phyloP scores from a whole-genome alignment of 345 rosid species.

The Heritiera fomes region DNA sequence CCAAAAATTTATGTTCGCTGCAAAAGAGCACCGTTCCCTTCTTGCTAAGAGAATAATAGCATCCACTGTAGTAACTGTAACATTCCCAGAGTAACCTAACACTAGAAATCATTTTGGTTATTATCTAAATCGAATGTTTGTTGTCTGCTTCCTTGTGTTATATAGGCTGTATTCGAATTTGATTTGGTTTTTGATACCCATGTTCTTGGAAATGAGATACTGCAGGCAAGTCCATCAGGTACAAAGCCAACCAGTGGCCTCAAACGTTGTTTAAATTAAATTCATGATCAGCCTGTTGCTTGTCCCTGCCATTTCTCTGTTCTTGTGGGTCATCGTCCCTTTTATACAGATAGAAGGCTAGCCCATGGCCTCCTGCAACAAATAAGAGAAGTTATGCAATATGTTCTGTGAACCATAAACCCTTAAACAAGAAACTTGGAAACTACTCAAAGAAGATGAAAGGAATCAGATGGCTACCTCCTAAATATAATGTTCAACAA shows the following conservation, averaged over 20 bases:
- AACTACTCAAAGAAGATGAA: background rate
- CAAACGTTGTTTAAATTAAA: background rate
- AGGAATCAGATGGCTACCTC: conserved; percentile 27
- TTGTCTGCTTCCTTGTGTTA: background rate
- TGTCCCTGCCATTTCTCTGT: background rate
- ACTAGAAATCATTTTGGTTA: background rate
- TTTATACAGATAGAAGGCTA: background rate
- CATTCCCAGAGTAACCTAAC: background rate
- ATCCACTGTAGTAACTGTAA: background rate
- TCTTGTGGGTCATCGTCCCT: background rate
- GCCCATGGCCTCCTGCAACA: conserved; percentile 20
- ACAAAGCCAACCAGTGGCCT: conserved; percentile 12
- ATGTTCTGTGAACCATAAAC: too few relatives aligned
- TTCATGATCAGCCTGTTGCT: background rate
- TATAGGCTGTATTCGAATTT: conserved; percentile 8
- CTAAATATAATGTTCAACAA: background rate
- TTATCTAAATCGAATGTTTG: background rate
- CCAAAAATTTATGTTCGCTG: background rate
- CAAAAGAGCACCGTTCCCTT: conserved; percentile 9
- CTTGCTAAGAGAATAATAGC: background rate
- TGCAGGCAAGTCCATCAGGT: background rate
- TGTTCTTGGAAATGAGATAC: background rate
- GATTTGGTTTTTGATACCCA: background rate
- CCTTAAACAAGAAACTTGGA: background rate
- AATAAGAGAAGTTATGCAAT: background rate